Conservation (phyloP, 148 eudicot species). For the Vaccinium corymbosum region DNA sequence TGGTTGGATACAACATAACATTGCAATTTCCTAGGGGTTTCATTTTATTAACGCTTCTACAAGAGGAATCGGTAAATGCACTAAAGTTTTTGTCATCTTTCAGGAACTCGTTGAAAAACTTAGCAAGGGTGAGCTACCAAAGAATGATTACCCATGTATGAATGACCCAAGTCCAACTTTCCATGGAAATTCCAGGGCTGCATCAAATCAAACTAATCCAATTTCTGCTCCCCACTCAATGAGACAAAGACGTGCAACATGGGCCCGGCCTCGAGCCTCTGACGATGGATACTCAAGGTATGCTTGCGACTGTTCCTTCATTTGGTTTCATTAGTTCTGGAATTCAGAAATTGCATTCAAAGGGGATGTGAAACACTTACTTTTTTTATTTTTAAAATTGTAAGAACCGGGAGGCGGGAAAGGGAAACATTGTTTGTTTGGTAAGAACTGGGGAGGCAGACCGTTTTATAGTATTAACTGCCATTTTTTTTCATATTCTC, state of each 20-base stretch:
- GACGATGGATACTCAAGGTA: constrained; percentile 99
- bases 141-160: constrained; percentile 89
- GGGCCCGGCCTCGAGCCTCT: constrained; percentile 92
- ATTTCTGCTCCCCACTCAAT: constrained; percentile 64
- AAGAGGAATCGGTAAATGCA: not conserved
- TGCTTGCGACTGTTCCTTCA: constrained; percentile 11
- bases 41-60: not conserved
- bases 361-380: not conserved
- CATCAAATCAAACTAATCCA: constrained; percentile 45
- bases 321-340: not conserved
- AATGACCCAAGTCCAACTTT: constrained; percentile 88
- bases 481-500: not conserved
- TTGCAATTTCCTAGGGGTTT: not conserved
- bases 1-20: not conserved
- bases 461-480: not conserved
- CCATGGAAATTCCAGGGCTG: constrained; percentile 62
- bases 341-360: constrained; percentile 4
- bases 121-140: constrained; percentile 73
- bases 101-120: constrained; percentile 94
- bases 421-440: not conserved
- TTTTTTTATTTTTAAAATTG: not conserved
- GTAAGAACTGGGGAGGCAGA: not conserved
- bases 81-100: constrained; percentile 17
- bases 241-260: constrained; percentile 87
- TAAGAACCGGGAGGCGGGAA: not conserved